These are phyloP conservation scores for Amborella trichopoda DNA, from an alignment of 164 flowering plant species.

Conservation along the genomic window DNA sequence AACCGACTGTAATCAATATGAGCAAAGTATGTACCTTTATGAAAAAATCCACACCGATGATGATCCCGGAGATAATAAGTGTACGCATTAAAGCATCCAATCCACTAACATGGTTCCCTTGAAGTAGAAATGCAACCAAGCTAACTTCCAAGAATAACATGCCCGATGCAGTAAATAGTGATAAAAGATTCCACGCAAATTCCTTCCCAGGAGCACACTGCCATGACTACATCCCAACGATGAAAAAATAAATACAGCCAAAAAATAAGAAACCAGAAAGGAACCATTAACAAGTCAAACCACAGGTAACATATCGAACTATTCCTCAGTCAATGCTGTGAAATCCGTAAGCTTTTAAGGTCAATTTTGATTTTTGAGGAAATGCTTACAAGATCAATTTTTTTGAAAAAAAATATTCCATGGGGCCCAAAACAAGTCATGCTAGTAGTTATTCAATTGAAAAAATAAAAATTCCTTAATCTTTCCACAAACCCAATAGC, in stretches of 20 bases:
- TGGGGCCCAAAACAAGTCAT: no score
- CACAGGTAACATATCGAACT: no score
- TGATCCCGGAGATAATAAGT: conserved; percentile 54
- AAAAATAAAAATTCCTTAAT: no score
- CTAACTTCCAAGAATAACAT: conserved; percentile 55
- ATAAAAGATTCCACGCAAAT: conserved; percentile 41
- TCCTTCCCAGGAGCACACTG: conserved; percentile 46
- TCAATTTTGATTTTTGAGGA: no score
- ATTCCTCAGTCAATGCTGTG: no score
- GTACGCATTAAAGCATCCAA: conserved; percentile 65
- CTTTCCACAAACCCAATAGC: no score
- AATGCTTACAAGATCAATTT: no score
- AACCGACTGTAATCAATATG: no score
- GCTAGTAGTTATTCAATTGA: no score
- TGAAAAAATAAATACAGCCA: background rate
- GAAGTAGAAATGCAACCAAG: conserved; percentile 49
- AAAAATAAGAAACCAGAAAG: background rate
- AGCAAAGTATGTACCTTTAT: conserved; percentile 83
- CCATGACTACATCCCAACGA: conserved; percentile 30
- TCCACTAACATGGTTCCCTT: conserved; percentile 59
- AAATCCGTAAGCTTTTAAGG: no score
- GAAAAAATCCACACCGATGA: conserved; percentile 61
- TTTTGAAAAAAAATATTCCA: no score
- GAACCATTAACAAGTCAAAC: no score
- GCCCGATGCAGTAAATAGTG: conserved; percentile 42